Conservation (phyloP, 108 stramenopile genomes). For the Cyclotella kingstonii region DNA sequence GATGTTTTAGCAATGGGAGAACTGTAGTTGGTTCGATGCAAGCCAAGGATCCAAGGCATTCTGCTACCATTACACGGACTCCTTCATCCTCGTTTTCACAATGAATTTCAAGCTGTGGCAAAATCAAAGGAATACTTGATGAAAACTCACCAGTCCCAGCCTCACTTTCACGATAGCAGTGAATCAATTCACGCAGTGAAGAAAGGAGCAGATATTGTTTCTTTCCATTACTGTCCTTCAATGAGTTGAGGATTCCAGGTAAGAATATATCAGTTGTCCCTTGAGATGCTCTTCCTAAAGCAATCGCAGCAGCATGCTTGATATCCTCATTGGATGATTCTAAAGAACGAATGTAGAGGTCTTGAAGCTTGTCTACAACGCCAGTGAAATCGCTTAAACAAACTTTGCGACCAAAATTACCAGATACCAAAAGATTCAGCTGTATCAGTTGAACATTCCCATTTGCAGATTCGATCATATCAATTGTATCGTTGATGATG, state of each 20-base stretch:
- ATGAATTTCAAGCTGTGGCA: slow-evolving; percentile 83
- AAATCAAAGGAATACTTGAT: slow-evolving; percentile 57
- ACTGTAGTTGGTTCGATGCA: slow-evolving; percentile 70
- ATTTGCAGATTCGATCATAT: slow-evolving; percentile 41
- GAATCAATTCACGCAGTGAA: slow-evolving; percentile 91
- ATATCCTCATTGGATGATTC: slow-evolving; percentile 84
- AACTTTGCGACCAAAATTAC: slow-evolving; percentile 86
- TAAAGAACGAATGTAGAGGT: slow-evolving; percentile 71
- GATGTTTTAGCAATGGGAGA: slow-evolving; percentile 55
- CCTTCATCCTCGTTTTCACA: slow-evolving; percentile 85
- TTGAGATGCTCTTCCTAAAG: slow-evolving; percentile 87
- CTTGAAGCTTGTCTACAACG: slow-evolving; percentile 51
- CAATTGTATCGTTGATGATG: slow-evolving; percentile 52
- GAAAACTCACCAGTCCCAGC: slow-evolving; percentile 51
- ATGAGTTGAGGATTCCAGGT: slow-evolving; percentile 78
- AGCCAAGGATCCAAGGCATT: slow-evolving; percentile 90
- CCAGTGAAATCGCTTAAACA: slow-evolving; percentile 60
- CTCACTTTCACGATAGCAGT: slow-evolving; percentile 61
- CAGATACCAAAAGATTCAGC: slow-evolving; percentile 83
- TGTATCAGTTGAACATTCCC: slow-evolving; percentile 50
- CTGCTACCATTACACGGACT: slow-evolving; percentile 95
- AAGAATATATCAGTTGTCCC: slow-evolving; percentile 80
- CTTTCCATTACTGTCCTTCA: slow-evolving; percentile 74
- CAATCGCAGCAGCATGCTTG: slow-evolving; percentile 93
- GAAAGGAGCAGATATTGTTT: slow-evolving; percentile 93